Evolutionary conservation across 192 early-diverging fungal species (phyloP).

Genomic region (Geranomyces michiganensis): DNA sequence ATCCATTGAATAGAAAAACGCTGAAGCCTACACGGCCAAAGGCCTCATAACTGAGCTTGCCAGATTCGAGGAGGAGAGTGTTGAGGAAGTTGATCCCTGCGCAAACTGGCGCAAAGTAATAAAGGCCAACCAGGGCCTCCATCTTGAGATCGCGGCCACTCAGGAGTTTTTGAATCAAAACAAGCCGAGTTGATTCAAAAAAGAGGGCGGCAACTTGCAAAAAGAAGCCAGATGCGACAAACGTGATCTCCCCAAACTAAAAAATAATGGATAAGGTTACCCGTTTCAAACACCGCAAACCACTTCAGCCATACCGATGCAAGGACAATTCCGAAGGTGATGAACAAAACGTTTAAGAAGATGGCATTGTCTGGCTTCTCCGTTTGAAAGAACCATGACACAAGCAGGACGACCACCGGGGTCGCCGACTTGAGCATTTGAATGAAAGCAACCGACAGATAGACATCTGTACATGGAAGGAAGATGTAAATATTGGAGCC

Average conservation of each 20-base stretch:
- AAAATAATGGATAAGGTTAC: no score
- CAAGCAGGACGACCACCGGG: slow-evolving; percentile 39
- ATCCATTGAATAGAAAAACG: slow-evolving; percentile 37
- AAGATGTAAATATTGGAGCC: no score
- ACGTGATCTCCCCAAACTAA: slow-evolving; percentile 36
- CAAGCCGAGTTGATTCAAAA: slow-evolving; percentile 39
- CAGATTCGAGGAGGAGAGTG: slow-evolving; percentile 9
- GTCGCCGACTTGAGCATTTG: slow-evolving; percentile 48
- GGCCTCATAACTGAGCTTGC: slow-evolving; percentile 1
- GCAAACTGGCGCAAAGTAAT: slow-evolving; percentile 46
- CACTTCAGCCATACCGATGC: slow-evolving; percentile 25
- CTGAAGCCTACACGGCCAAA: slow-evolving; percentile 18
- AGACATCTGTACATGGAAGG: slow-evolving; percentile 24
- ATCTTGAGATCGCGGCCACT: slow-evolving; percentile 39
- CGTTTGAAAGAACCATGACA: slow-evolving; percentile 16
- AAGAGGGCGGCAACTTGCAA: slow-evolving; percentile 35
- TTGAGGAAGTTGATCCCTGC: slow-evolving; percentile 12
- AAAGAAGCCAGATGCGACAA: slow-evolving; percentile 37
- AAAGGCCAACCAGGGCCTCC: slow-evolving; percentile 42
- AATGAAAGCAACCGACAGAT: slow-evolving; percentile 41
- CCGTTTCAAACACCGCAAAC: no score
- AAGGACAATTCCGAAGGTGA: slow-evolving; percentile 41
- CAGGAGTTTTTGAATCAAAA: slow-evolving; percentile 42
- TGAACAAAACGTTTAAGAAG: slow-evolving; percentile 36
- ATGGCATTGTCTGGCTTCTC: slow-evolving; percentile 30